These are phyloP conservation scores for Edaphochlamys debaryana DNA, from an alignment of 139 green algal species.

Conservation along the genomic window DNA sequence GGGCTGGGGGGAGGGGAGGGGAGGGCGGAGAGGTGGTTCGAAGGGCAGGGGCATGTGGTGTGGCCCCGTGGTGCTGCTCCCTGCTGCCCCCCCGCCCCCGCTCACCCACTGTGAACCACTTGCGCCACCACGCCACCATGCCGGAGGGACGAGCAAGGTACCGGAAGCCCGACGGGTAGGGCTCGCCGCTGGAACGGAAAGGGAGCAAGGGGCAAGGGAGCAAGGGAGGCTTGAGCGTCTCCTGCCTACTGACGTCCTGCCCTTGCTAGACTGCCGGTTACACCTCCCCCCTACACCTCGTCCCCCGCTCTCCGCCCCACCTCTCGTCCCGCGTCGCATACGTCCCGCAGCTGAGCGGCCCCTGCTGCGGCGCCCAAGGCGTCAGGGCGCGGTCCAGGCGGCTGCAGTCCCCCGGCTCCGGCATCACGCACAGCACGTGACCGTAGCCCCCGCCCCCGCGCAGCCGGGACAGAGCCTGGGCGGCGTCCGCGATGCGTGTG, in stretches of 20 bases:
- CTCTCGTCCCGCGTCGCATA: neutral
- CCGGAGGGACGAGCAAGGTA: neutral
- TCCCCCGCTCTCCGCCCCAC: neutral
- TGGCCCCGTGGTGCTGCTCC: neutral
- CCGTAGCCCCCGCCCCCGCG: neutral
- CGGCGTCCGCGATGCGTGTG: neutral
- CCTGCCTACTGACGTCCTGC: no score
- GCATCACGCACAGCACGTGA: neutral
- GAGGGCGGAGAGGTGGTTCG: neutral
- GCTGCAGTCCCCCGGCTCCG: neutral
- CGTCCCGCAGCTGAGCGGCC: neutral
- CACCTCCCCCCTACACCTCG: no score
- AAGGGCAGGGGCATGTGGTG: neutral
- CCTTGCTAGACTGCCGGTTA: no score
- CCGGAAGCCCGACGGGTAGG: neutral
- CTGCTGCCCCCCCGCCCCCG: no score
- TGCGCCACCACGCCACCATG: constrained; percentile 16
- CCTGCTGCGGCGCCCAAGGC: neutral
- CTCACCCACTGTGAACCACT: constrained; percentile 7
- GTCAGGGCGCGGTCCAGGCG: neutral
- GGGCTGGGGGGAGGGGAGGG: neutral
- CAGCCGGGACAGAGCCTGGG: neutral
- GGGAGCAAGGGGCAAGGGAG: neutral
- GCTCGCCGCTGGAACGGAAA: neutral
- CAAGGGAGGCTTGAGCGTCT: no score